Base-by-base conservation (phyloP, 352 stramenopile species). In the Blastocystis sp. region DNA sequence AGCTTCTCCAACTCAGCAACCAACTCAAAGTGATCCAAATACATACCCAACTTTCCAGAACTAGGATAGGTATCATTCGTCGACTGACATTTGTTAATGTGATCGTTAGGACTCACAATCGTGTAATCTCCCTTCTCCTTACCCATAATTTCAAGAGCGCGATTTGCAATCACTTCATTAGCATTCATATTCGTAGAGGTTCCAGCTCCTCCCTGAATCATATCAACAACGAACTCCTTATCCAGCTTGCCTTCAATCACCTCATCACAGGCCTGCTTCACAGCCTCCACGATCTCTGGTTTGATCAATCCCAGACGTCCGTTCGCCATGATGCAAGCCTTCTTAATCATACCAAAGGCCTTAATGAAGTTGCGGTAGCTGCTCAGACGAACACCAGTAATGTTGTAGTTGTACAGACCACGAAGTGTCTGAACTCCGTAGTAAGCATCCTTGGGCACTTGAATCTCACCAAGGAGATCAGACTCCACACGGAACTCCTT, bases 1-100 rank as follows among this genome's bases (percentile, higher is more conserved):
- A 66, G 57, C 57, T 66, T 66, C 57, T 66, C 57, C 57, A 66
- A 29, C 57, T 66, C 57, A 12, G 12, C 57, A 29, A 66, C 57
- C 12, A 66, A 29, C 12, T 12, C 57, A 29, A 66, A 66, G 57
- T 66, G 57, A 7, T 66, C 57, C 57, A 66, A 29, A 21, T 66
- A 66, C 56, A 90, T 88, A 29, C 90, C 90, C 69, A 93, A 88
- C 78, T 86, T 89, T 54, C 92, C 92, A 9, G 91, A 88, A 32
- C 90, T 92, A 21, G 91, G 91, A 80, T 92, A 92, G 56, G 89
- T 89, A 86, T 93, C 91, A 87, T 93, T 93, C 19, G 91, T 92
- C 32, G 91, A 93, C 73, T 93, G 91, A 19, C 89, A 92, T 89
- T 92, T 93, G 88, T 93, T 93, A 29, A 93, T 89, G 78, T 93